A percentile compares a stretch with the other conserved stretches of the same genome.
These are phyloP conservation scores for Sclerospora graminicola DNA, from an alignment of 352 stramenopile species.

Conservation along the genomic window DNA sequence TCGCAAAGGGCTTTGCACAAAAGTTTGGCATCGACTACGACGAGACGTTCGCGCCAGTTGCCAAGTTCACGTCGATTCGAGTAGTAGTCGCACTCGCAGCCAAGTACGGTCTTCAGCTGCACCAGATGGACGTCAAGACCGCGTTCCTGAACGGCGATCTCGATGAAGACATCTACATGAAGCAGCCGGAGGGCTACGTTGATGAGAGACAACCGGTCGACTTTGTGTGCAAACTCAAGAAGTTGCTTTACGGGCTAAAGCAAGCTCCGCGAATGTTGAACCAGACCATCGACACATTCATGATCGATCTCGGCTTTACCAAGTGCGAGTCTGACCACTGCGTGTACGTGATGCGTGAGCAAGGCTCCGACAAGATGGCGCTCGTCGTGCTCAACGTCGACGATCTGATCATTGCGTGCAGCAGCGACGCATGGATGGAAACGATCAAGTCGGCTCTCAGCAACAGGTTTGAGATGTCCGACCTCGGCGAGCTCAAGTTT, in stretches of 20 bases:
- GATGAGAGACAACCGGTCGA: neutral
- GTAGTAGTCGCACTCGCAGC: neutral
- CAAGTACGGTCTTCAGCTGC: neutral
- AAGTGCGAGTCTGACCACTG: constrained; percentile 1
- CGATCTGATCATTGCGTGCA: neutral
- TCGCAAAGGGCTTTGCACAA: neutral
- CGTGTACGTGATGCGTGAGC: neutral
- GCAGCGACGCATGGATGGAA: neutral
- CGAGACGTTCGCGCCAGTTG: too few species aligned
- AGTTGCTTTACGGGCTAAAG: neutral
- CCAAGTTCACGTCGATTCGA: neutral
- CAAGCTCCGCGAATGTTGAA: neutral
- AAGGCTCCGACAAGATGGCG: neutral
- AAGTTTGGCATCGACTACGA: neutral
- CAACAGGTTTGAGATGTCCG: neutral
- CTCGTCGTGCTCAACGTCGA: neutral
- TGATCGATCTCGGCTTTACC: neutral
- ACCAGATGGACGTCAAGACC: neutral
- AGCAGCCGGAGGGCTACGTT: neutral
- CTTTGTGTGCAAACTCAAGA: neutral
- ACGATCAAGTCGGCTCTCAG: neutral
- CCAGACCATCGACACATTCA: constrained; percentile 2
- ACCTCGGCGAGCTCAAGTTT: neutral
- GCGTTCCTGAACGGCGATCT: neutral
- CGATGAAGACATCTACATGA: neutral